phyloP scores from a whole-genome alignment of 164 flowering plant genomes.

The Magnolia changhungtana region DNA sequence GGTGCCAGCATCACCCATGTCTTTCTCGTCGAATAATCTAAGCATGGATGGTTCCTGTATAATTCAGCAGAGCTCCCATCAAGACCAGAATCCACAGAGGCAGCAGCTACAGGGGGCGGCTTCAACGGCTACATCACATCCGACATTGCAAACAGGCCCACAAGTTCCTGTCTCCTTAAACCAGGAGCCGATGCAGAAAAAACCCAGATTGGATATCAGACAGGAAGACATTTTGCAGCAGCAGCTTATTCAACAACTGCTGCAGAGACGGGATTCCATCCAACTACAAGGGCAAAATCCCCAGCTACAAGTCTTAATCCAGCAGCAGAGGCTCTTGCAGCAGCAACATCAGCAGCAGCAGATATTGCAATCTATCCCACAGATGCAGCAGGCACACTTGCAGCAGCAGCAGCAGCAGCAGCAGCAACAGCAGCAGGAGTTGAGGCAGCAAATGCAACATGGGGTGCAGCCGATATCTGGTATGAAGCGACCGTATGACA shows the following conservation, averaged over 20 bases:
- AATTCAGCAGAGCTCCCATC: constrained; percentile 65
- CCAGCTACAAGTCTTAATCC: constrained; percentile 73
- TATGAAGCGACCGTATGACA: constrained; percentile 67
- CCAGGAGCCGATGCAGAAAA: constrained; percentile 82
- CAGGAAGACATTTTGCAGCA: constrained; percentile 78
- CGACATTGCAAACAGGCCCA: constrained; percentile 41
- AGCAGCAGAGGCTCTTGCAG: constrained; percentile 67
- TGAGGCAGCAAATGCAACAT: constrained; percentile 68
- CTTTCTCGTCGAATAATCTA: constrained; percentile 73
- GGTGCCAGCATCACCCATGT: constrained; percentile 87
- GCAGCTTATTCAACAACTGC: constrained; percentile 71
- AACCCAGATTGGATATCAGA: constrained; percentile 75
- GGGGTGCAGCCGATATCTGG: constrained; percentile 46
- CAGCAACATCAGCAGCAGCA: constrained; percentile 61
- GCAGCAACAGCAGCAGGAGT: constrained; percentile 57
- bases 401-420: constrained; percentile 80
- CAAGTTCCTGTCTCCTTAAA: constrained; percentile 40
- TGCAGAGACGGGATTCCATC: constrained; percentile 74
- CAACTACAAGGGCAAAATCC: constrained; percentile 68
- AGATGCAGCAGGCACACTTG: constrained; percentile 61
- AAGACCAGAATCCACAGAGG: constrained; percentile 50
- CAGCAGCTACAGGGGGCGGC: constrained; percentile 46
- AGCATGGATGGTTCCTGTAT: constrained; percentile 76
- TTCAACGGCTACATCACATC: constrained; percentile 75
- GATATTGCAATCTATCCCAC: constrained; percentile 71